Conservation (phyloP, 2,329 filamentous ascomycete genomes). For the Aureobasidium mangrovei region DNA sequence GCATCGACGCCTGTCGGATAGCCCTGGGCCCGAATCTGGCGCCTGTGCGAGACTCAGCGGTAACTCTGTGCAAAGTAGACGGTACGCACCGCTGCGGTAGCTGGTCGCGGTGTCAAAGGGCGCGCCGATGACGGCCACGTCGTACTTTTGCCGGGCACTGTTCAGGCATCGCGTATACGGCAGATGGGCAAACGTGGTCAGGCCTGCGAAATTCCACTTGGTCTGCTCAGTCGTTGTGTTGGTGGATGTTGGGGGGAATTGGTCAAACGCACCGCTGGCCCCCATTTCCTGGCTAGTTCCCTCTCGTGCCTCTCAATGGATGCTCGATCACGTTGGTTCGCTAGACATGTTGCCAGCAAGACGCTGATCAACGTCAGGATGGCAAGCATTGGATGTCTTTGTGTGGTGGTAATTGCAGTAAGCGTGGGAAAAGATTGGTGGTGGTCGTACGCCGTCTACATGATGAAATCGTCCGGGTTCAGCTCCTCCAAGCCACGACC, state of each 20-base stretch:
- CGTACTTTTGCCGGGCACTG: conserved; percentile 27
- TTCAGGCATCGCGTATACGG: conserved; percentile 40
- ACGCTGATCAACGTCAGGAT: too few relatives aligned
- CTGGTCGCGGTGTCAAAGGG: conserved; percentile 39
- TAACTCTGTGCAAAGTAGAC: background rate
- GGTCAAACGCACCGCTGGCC: background rate
- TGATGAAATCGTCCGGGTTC: too few relatives aligned
- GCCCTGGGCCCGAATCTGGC: conserved; percentile 75
- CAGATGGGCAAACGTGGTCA: conserved; percentile 33
- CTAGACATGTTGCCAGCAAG: too few relatives aligned
- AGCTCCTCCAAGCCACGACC: too few relatives aligned
- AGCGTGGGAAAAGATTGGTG: too few relatives aligned
- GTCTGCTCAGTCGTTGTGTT: background rate
- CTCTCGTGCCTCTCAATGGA: background rate
- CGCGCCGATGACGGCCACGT: conserved; percentile 41
- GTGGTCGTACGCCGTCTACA: too few relatives aligned
- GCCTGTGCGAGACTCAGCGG: conserved; percentile 24
- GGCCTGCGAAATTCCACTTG: conserved; percentile 22
- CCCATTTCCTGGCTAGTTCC: background rate
- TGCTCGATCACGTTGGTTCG: background rate
- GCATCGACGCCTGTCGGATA: conserved; percentile 72
- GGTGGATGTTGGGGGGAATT: too few relatives aligned
- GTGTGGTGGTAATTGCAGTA: too few relatives aligned
- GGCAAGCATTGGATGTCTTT: too few relatives aligned
- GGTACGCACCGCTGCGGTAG: background rate